Evolutionary conservation across 2,329 filamentous ascomycete species (phyloP).

Genomic region (Colletotrichum sp.): DNA sequence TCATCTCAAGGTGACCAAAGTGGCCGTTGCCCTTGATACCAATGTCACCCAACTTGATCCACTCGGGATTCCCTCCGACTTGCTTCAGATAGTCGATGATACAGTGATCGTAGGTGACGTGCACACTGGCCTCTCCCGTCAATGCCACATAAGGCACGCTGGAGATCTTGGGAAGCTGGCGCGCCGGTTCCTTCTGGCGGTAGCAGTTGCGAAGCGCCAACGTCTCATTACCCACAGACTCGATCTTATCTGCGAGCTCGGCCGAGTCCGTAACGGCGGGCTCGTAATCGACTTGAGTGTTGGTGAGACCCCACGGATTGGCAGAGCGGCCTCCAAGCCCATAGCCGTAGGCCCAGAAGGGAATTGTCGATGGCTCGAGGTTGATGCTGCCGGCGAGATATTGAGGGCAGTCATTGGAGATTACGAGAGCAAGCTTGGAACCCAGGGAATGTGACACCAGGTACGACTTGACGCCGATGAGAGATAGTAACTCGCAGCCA

Average conservation of each 20-base stretch:
- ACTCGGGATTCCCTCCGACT: slow-evolving; percentile 47
- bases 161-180: slow-evolving; percentile 47
- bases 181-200: slow-evolving; percentile 31
- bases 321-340: slow-evolving; percentile 19
- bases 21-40: slow-evolving; percentile 57
- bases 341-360: slow-evolving; percentile 29
- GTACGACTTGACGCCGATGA: slow-evolving; percentile 30
- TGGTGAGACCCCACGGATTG: slow-evolving; percentile 30
- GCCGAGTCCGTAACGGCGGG: slow-evolving; percentile 26
- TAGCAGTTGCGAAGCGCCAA: slow-evolving; percentile 27
- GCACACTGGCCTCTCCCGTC: slow-evolving; percentile 54
- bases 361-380: slow-evolving; percentile 33
- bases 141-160: slow-evolving; percentile 50
- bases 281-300: slow-evolving; percentile 32
- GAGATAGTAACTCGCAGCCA: slow-evolving; percentile 25
- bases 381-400: slow-evolving; percentile 33
- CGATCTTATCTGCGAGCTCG: slow-evolving; percentile 25
- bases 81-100: slow-evolving; percentile 54
- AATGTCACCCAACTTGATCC: slow-evolving; percentile 45
- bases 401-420: slow-evolving; percentile 33
- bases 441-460: slow-evolving; percentile 32
- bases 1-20: slow-evolving; percentile 53
- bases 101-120: slow-evolving; percentile 58
- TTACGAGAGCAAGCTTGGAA: slow-evolving; percentile 29
- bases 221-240: slow-evolving; percentile 27